phyloP scores from a whole-genome alignment of 140 eudicot genomes.

The Bidens hawaiensis region DNA sequence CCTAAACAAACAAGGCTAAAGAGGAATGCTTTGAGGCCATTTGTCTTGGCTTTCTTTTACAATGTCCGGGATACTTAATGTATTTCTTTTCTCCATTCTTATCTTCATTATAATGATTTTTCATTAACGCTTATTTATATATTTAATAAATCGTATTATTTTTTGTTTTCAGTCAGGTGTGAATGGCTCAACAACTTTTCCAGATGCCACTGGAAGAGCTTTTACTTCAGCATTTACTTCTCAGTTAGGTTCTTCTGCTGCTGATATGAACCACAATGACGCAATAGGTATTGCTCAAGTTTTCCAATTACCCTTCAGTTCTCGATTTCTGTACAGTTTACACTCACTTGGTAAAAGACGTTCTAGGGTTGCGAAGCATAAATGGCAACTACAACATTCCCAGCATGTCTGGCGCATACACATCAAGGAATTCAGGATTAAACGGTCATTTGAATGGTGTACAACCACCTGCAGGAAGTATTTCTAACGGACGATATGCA shows the following conservation, averaged over 20 bases:
- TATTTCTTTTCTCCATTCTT: slow-evolving; percentile 12
- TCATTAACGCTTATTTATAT: background rate
- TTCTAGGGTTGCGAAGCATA: slow-evolving; percentile 67
- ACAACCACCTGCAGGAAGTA: slow-evolving; percentile 66
- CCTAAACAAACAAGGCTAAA: slow-evolving; percentile 12
- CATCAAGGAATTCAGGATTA: slow-evolving; percentile 64
- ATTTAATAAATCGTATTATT: background rate
- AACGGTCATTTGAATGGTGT: slow-evolving; percentile 63
- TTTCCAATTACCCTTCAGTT: background rate
- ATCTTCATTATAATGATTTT: background rate
- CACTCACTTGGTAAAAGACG: slow-evolving; percentile 29
- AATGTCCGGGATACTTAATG: slow-evolving; percentile 78
- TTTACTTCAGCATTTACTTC: slow-evolving; percentile 57
- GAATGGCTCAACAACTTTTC: slow-evolving; percentile 67
- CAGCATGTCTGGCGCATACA: slow-evolving; percentile 63
- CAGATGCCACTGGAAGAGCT: slow-evolving; percentile 68
- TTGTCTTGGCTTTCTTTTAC: slow-evolving; percentile 31
- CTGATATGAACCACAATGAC: slow-evolving; percentile 56
- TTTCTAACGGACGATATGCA: slow-evolving; percentile 68
- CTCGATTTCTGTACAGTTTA: slow-evolving; percentile 5
- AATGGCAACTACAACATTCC: slow-evolving; percentile 65
- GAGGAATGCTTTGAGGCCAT: slow-evolving; percentile 35
- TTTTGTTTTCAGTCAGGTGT: slow-evolving; percentile 55
- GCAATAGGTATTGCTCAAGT: slow-evolving; percentile 24
- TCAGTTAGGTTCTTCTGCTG: slow-evolving; percentile 65